Percentiles rank a stretch among this genome's conserved stretches.
Conservation (phyloP, 495 filamentous ascomycete genomes). For the Talaromyces borbonicus region DNA sequence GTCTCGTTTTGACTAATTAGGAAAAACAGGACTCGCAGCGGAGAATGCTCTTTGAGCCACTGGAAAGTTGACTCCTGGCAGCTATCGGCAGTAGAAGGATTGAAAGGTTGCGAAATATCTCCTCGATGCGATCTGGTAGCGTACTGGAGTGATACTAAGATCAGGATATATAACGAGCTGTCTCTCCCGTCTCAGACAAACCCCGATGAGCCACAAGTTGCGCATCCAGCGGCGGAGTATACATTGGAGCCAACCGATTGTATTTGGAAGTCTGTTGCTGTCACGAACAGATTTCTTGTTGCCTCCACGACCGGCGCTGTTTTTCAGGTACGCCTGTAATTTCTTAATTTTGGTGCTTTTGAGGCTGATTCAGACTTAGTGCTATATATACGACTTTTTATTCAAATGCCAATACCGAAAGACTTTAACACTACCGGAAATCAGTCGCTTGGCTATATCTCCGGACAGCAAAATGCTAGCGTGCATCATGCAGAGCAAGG, state of each 20-base stretch:
- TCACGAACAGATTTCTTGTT: constrained; percentile 4
- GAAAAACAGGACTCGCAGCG: background rate
- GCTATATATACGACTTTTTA: constrained; percentile 2
- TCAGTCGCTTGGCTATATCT: constrained; percentile 20
- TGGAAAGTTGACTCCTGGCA: constrained; percentile 5
- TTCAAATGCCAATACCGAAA: background rate
- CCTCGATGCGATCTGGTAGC: constrained; percentile 16
- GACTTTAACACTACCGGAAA: constrained; percentile 9
- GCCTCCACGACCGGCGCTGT: constrained; percentile 5
- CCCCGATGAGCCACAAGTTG: background rate
- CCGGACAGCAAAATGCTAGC: constrained; percentile 17
- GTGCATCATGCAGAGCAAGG: constrained; percentile 11
- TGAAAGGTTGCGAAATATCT: constrained; percentile 21
- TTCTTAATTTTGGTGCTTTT: background rate
- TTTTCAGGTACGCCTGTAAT: constrained; percentile 5
- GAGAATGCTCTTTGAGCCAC: background rate
- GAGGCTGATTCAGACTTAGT: background rate
- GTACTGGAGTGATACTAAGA: constrained; percentile 21
- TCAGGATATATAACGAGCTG: constrained; percentile 19
- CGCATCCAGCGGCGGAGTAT: background rate
- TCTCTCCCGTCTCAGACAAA: constrained; percentile 8
- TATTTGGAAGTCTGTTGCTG: constrained; percentile 5
- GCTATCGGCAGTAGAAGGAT: constrained; percentile 4
- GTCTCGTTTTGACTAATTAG: background rate
- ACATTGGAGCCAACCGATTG: background rate